phyloP scores from a whole-genome alignment of 306 rosid genomes.

The Vigna nakashimae region DNA sequence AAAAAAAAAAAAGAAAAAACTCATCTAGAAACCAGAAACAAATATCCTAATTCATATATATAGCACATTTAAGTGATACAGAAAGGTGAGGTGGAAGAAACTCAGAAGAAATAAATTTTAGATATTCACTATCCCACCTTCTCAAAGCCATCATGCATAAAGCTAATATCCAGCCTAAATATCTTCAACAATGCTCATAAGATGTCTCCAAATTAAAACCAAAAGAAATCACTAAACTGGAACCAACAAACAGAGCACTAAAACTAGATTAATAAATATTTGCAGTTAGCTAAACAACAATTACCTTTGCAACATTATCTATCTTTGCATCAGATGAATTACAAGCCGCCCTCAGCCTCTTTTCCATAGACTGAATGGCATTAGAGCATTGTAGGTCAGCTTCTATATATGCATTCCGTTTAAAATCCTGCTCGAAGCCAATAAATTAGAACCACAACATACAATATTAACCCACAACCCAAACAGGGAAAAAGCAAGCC shows the following conservation, averaged over 20 bases:
- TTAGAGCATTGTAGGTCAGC: conserved; percentile 77
- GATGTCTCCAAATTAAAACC: not conserved
- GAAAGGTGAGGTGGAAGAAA: not conserved
- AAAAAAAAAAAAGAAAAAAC: not conserved
- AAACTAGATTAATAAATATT: not conserved
- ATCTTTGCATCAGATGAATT: conserved; percentile 72
- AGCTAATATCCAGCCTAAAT: conserved; percentile 2
- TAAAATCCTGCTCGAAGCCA: conserved; percentile 68
- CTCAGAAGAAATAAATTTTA: not conserved
- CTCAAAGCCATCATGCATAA: conserved; percentile 11
- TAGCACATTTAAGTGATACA: not conserved
- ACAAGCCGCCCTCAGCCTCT: conserved; percentile 80
- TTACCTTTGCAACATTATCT: conserved; percentile 73
- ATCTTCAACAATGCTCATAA: conserved; percentile 2
- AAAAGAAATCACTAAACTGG: not conserved
- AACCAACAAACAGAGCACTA: conserved; percentile 1
- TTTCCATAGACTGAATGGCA: conserved; percentile 83
- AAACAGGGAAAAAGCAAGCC: not conserved
- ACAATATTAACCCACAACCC: not conserved
- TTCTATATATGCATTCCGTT: conserved; percentile 73
- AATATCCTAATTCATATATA: conserved; percentile 10
- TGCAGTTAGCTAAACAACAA: not conserved
- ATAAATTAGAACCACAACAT: conserved; percentile 31
- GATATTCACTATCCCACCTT: not conserved
- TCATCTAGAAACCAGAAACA: conserved; percentile 2